Evolutionary conservation across 495 filamentous ascomycete species (phyloP), one percentile per base, ranked within the genome.

Genomic region (Hyaloscypha hepaticicola): DNA sequence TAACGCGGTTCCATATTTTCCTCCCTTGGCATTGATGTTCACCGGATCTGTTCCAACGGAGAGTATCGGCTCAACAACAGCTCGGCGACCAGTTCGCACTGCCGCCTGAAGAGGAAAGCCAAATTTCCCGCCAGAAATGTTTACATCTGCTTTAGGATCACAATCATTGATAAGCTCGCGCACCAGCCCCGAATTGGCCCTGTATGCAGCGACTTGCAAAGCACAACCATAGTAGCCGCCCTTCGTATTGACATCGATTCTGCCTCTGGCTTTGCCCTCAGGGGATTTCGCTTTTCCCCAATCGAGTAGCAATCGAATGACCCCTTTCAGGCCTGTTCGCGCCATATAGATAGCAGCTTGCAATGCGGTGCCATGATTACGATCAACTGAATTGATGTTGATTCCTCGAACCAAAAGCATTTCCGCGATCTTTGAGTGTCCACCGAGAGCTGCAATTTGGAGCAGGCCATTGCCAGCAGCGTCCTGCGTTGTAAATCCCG

Each of bases 51-150:
- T 29, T 24, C 4, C 19, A 16, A 8, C 21, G 12, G 49, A 19
- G 45, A 64, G 62, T 19, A 64, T 34, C 3, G n/a, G 25, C 26
- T 64, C 14, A 14, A 64, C 38, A 25, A 58, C 27, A 49, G 12
- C 55, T 14, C 21, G 22, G 7, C 38, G 27, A 16, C 53, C 53
- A 24, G 62, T 49, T n/a, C 34, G 55, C 5, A 34, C 62, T 31
- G 71, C 71, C 5, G 64, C 64, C 51, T 75, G 70, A 19, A 72
- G 67, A 21, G 72, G 63, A 31, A 25, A 70, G 26, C 72, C 72
- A 55, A 63, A 65, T 22, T 33, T 25, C 3, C 68, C 73, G 33
- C 63, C 69, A 14, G 21, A 11, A 27, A 65, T 58, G 63, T 77
- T 71, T 3, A 67, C 58, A 41, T 76, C 66, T 8, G 71, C 72